Evolutionary conservation across 495 filamentous ascomycete species (phyloP).

Genomic region (Viridothelium virens): DNA sequence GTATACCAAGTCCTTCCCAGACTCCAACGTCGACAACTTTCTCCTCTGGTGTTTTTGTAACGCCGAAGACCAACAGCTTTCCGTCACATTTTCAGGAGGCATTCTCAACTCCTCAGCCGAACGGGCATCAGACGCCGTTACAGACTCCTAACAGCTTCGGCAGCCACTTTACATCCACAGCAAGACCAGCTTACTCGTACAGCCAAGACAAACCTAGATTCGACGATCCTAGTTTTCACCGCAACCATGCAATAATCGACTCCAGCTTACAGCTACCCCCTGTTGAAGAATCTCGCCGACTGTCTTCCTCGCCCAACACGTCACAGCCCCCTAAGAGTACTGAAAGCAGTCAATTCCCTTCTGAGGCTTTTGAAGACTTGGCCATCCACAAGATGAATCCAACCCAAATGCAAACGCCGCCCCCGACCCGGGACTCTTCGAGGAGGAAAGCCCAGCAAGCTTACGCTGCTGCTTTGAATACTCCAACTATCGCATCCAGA

Average conservation of each 20-base stretch:
- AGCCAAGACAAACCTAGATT: constrained; percentile 20
- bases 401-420: constrained; percentile 58
- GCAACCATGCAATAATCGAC: constrained; percentile 47
- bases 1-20: constrained; percentile 35
- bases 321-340: constrained; percentile 43
- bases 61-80: constrained; percentile 30
- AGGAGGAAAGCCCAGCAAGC: constrained; percentile 35
- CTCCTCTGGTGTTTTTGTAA: constrained; percentile 22
- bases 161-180: constrained; percentile 13
- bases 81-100: constrained; percentile 37
- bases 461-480: constrained; percentile 28
- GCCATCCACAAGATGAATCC: constrained; percentile 39
- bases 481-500: constrained; percentile 34
- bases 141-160: constrained; percentile 27
- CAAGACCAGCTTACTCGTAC: neutral
- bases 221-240: constrained; percentile 40
- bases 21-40: constrained; percentile 32
- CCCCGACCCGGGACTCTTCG: constrained; percentile 52
- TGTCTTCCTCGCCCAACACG: constrained; percentile 48
- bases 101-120: constrained; percentile 35
- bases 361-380: constrained; percentile 17
- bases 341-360: constrained; percentile 31
- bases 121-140: constrained; percentile 30
- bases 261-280: constrained; percentile 46
- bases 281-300: constrained; percentile 49